Evolutionary conservation across 192 early-diverging fungal species (phyloP).

Genomic region (Allomyces macrogynus): DNA sequence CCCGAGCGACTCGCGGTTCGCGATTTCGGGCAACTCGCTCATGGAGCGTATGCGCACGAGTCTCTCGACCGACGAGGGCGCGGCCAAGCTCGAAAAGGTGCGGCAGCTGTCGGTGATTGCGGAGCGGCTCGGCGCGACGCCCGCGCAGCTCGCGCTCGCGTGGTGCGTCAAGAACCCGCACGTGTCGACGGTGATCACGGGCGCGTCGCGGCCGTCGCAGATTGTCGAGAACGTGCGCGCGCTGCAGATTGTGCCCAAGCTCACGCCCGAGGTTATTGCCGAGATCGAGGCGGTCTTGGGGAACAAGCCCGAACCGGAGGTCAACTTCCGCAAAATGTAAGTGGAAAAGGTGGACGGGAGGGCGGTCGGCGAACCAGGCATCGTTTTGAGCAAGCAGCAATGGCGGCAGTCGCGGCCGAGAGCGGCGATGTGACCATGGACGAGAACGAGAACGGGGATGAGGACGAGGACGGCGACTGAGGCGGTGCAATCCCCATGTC

Average conservation of each 20-base stretch:
- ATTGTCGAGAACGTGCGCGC: constrained; percentile 52
- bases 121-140: constrained; percentile 28
- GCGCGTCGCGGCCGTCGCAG: constrained; percentile 46
- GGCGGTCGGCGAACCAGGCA: not conserved
- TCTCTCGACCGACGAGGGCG: constrained; percentile 39
- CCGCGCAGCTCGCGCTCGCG: constrained; percentile 48
- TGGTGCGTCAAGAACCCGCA: constrained; percentile 51
- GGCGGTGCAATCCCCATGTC: no score
- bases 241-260: constrained; percentile 24
- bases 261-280: constrained; percentile 45
- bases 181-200: constrained; percentile 37
- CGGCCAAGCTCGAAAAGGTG: constrained; percentile 43
- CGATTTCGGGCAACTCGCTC: constrained; percentile 31
- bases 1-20: constrained; percentile 43
- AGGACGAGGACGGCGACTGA: no score
- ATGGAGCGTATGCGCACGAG: constrained; percentile 32
- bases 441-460: no score
- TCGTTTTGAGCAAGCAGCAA: no score
- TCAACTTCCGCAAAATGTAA: constrained; percentile 30
- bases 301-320: constrained; percentile 40
- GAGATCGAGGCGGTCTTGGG: constrained; percentile 46
- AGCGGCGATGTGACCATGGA: no score
- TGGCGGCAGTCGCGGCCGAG: no score
- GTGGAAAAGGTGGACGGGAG: constrained; percentile 7
- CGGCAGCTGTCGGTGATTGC: constrained; percentile 32